A percentile compares a stretch with the other conserved stretches of the same genome.
Conservation (phyloP, 169 alveolate genomes). For the Plasmodium knowlesi region DNA sequence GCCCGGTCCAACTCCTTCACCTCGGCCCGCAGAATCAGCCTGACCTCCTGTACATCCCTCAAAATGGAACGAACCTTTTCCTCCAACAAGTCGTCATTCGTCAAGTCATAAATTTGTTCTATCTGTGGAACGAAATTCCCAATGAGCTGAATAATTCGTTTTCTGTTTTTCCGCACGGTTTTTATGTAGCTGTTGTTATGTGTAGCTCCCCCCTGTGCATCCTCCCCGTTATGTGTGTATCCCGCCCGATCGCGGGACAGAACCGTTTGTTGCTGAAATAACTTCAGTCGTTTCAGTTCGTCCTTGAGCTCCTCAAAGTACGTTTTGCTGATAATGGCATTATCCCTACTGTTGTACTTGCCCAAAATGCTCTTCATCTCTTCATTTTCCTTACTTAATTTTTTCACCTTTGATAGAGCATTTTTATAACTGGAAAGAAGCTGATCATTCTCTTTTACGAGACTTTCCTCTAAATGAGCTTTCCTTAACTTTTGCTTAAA, state of each 20-base stretch:
- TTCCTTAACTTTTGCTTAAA: conserved; percentile 28
- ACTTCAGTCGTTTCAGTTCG: conserved; percentile 1
- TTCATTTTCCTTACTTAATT: conserved; percentile 31
- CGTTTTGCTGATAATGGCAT: conserved; percentile 34
- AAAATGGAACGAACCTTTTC: conserved; percentile 16
- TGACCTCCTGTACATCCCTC: conserved; percentile 1
- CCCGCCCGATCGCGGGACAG: not conserved
- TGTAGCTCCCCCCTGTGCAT: not conserved
- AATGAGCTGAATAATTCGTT: not conserved
- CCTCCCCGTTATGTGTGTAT: not conserved
- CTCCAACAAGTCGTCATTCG: conserved; percentile 26
- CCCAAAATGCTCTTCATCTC: conserved; percentile 14
- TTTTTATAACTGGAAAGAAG: not conserved
- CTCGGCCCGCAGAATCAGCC: conserved; percentile 8
- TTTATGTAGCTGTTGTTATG: not conserved
- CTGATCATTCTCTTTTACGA: conserved; percentile 29
- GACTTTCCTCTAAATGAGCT: conserved; percentile 7
- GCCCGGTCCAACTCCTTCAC: not conserved
- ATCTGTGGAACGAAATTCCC: not conserved
- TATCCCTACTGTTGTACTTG: conserved; percentile 34
- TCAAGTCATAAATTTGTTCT: conserved; percentile 42
- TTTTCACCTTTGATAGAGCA: not conserved
- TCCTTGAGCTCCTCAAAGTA: conserved; percentile 28
- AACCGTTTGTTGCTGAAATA: not conserved
- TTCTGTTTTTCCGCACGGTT: conserved; percentile 26